phyloP scores from a whole-genome alignment of 2,329 filamentous ascomycete genomes.

The Berkeleyomyces basicola region DNA sequence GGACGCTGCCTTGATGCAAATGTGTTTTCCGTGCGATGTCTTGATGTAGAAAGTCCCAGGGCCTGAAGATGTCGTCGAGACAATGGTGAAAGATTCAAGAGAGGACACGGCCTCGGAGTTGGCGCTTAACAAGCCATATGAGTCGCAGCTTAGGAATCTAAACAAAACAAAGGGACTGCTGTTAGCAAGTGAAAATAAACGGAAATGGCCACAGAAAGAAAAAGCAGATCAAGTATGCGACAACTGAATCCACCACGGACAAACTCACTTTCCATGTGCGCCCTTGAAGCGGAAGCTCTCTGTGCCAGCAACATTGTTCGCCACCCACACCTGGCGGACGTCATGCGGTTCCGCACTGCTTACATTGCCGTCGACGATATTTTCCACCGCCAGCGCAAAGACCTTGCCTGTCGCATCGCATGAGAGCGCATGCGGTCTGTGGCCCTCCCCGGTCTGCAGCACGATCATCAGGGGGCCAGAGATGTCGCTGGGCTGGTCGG shows the following conservation, averaged over 20 bases:
- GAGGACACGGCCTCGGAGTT: slow-evolving; percentile 66
- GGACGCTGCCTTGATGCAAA: slow-evolving; percentile 38
- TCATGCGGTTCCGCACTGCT: slow-evolving; percentile 87
- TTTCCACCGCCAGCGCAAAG: slow-evolving; percentile 68
- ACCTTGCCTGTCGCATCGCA: slow-evolving; percentile 78
- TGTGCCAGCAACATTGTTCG: slow-evolving; percentile 65
- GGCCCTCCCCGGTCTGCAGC: slow-evolving; percentile 42
- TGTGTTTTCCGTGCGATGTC: slow-evolving; percentile 52
- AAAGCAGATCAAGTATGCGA: neutral
- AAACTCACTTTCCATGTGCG: slow-evolving; percentile 61
- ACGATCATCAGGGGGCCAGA: slow-evolving; percentile 71
- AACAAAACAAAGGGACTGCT: neutral
- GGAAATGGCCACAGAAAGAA: neutral
- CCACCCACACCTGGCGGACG: slow-evolving; percentile 89
- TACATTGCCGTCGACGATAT: slow-evolving; percentile 70
- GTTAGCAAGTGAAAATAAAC: slow-evolving; percentile 5
- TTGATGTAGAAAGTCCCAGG: slow-evolving; percentile 57
- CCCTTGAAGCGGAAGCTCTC: slow-evolving; percentile 76
- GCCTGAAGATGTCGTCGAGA: slow-evolving; percentile 39
- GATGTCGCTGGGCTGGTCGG: slow-evolving; percentile 57
- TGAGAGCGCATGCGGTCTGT: slow-evolving; percentile 56
- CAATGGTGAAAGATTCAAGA: slow-evolving; percentile 64
- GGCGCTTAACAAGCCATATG: slow-evolving; percentile 61
- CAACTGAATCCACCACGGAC: neutral
- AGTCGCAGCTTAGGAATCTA: slow-evolving; percentile 76